Percentiles rank a stretch among this genome's conserved stretches.
These are phyloP conservation scores for Aspergillus caelatus DNA, from an alignment of 2,329 filamentous ascomycete genomes.

Conservation along the genomic window DNA sequence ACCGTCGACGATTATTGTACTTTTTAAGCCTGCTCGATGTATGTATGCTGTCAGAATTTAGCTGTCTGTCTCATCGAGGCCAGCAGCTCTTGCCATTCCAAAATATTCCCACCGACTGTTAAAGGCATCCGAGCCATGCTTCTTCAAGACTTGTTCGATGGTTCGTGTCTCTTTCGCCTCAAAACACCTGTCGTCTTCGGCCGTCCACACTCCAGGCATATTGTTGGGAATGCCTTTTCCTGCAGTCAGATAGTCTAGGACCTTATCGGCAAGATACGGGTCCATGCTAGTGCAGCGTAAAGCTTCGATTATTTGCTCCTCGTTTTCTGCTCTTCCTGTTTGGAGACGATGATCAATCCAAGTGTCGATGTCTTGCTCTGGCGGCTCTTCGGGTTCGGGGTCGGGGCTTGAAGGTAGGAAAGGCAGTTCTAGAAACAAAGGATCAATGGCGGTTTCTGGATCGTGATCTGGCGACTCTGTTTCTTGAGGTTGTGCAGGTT, in stretches of 20 bases:
- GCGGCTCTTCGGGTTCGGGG: slow-evolving; percentile 11
- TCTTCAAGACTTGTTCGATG: slow-evolving; percentile 41
- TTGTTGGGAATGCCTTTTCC: slow-evolving; percentile 43
- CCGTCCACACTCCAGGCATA: slow-evolving; percentile 52
- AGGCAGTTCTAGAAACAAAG: slow-evolving; percentile 33
- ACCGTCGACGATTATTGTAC: not conserved
- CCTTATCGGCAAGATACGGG: slow-evolving; percentile 38
- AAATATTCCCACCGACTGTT: slow-evolving; percentile 43
- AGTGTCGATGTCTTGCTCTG: slow-evolving; percentile 34
- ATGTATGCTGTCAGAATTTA: slow-evolving; percentile 4
- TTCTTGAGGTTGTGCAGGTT: not conserved
- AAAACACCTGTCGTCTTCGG: slow-evolving; percentile 46
- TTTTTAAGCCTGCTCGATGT: not conserved
- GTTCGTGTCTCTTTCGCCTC: slow-evolving; percentile 34
- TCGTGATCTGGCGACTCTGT: not conserved
- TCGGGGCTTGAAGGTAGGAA: slow-evolving; percentile 29
- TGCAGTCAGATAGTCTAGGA: slow-evolving; percentile 33
- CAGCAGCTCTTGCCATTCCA: slow-evolving; percentile 27
- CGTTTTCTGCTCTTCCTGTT: slow-evolving; percentile 31
- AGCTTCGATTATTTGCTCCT: slow-evolving; percentile 36
- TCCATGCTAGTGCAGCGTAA: slow-evolving; percentile 47
- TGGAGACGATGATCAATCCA: slow-evolving; percentile 43
- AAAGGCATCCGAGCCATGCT: slow-evolving; percentile 47
- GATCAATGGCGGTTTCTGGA: slow-evolving; percentile 21
- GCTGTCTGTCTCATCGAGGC: slow-evolving; percentile 12